These are phyloP conservation scores for Hygrocybe coccinea DNA, from an alignment of 768 basidiomycete species.

Conservation along the genomic window DNA sequence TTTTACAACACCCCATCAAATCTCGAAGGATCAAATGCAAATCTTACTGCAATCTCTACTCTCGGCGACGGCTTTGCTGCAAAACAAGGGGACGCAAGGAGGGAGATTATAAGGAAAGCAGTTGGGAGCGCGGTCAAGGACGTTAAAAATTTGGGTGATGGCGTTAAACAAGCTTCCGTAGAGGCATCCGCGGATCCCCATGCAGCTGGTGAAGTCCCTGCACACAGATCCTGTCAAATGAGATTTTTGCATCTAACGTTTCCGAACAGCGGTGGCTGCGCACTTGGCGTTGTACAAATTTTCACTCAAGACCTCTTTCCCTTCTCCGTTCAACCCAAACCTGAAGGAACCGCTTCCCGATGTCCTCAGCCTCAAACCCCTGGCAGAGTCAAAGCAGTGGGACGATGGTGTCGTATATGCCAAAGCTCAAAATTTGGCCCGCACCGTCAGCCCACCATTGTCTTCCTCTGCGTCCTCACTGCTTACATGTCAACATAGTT, in stretches of 20 bases:
- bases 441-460: slow-evolving; percentile 47
- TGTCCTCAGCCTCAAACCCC: slow-evolving; percentile 45
- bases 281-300: slow-evolving; percentile 73
- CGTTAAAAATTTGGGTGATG: slow-evolving; percentile 53
- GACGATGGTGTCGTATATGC: slow-evolving; percentile 69
- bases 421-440: slow-evolving; percentile 72
- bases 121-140: slow-evolving; percentile 71
- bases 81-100: slow-evolving; percentile 43
- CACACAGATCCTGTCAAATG: neutral
- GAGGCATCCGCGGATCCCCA: slow-evolving; percentile 68
- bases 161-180: slow-evolving; percentile 55
- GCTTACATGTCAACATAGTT: slow-evolving; percentile 40
- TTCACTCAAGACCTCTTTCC: slow-evolving; percentile 68
- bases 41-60: slow-evolving; percentile 52
- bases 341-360: slow-evolving; percentile 47
- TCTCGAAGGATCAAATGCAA: slow-evolving; percentile 14
- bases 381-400: slow-evolving; percentile 56
- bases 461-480: neutral
- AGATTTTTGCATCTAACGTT: neutral
- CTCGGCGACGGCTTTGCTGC: slow-evolving; percentile 50
- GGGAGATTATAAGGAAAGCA: slow-evolving; percentile 67
- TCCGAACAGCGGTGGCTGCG: slow-evolving; percentile 62
- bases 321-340: slow-evolving; percentile 61
- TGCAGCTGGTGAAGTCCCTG: slow-evolving; percentile 56
- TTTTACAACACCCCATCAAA: slow-evolving; percentile 54